Conservation (phyloP, 306 rosid species). For the Astragalus glycyphyllos region DNA sequence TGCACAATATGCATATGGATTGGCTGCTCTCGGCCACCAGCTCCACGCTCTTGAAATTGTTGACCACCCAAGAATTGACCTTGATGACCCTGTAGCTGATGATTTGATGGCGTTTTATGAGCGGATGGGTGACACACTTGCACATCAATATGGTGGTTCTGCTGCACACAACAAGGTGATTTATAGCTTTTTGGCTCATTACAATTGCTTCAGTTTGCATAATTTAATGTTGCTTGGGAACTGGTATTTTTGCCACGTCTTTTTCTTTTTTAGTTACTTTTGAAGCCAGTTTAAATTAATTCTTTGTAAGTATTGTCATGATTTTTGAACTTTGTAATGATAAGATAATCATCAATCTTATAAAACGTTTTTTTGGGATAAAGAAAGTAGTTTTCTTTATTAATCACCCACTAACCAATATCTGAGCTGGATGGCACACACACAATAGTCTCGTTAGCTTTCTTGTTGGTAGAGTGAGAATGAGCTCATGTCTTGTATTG, state of each 20-base stretch:
- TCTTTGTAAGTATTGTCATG: constrained; percentile 14
- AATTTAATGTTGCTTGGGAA: constrained; percentile 29
- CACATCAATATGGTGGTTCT: constrained; percentile 97
- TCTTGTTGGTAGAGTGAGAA: constrained; percentile 30
- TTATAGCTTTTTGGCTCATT: constrained; percentile 32
- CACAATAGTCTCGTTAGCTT: constrained; percentile 27
- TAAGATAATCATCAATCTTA: constrained; percentile 26
- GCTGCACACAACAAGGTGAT: constrained; percentile 98
- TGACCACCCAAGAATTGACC: constrained; percentile 75
- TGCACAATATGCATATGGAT: constrained; percentile 94
- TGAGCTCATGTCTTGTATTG: constrained; percentile 12
- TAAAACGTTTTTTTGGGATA: background rate
- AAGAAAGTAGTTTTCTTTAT: constrained; percentile 18
- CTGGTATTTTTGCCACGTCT: constrained; percentile 21
- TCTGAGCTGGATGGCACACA: constrained; percentile 26
- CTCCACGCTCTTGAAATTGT: constrained; percentile 68
- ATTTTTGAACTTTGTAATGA: constrained; percentile 24
- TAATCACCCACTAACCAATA: constrained; percentile 7
- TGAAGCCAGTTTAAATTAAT: constrained; percentile 11
- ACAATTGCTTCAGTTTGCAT: constrained; percentile 32
- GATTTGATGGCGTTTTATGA: constrained; percentile 85
- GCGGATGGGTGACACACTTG: constrained; percentile 94
- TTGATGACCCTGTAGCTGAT: constrained; percentile 79
- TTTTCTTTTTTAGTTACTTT: constrained; percentile 29
- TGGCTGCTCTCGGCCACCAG: constrained; percentile 88